Evolutionary conservation across 2,329 filamentous ascomycete genomes (phyloP), one percentile per base, ranked within the genome.

Genomic region (Purpureocillium lavendulum): DNA sequence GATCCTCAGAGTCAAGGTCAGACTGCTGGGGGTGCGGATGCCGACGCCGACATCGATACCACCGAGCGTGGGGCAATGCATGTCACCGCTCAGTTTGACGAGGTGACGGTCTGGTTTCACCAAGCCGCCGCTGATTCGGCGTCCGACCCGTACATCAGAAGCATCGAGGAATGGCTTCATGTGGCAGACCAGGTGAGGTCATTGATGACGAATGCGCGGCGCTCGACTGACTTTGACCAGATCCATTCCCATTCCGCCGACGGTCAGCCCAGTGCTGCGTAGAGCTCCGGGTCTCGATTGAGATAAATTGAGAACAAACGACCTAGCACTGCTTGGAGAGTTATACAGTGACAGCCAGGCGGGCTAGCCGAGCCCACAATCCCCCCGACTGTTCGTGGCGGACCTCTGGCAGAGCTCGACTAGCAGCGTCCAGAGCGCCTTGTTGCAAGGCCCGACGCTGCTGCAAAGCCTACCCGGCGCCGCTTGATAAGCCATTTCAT

Each of bases 71-170:
- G 21, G 21, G 21, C 10, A 15, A 63, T 90, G 49, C 72, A 84
- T 37, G 67, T 77, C 33, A 68, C 80, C 15, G 80, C 78, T 2
- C 70, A 70, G 13, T 96, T 96, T 55, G 77, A 87, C 7, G 70
- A 84, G 40, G 58, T 95, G 37, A 64, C 87, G 3, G 71, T 95
- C n/a, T 97, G 89, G 89, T 81, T 76, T 0, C 88, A 95, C 58
- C 88, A 92, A 49, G 60, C 65, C 1, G 51, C 76, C 36, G 79
- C 79, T 6, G 78, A 82, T 43, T 69, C 70, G 1, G 68, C 69
- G 21, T 64, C 64, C 6, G 87, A 95, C 60, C 67, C 74, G 1
- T 92, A 87, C 56, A 67, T 86, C 4, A 82, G 83, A 56, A 79
- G 82, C 0, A 65, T 94, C 33, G 74, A 82, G 48, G 88, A 95